Conservation (phyloP, 768 basidiomycete species). For the Tricholoma matsutake region DNA sequence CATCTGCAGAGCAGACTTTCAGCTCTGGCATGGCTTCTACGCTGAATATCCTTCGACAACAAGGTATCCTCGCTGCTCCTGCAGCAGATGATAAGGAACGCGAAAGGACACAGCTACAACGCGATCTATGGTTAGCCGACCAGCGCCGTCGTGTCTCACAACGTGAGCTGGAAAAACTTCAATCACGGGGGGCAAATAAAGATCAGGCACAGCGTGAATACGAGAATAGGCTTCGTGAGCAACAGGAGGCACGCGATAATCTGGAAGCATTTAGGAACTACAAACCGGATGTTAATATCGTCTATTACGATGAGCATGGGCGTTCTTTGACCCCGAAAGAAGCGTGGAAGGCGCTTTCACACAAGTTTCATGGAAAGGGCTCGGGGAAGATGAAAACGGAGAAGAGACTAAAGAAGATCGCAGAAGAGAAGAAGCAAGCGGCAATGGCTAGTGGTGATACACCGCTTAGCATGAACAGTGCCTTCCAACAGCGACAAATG, state of each 20-base stretch:
- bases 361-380: constrained; percentile 98
- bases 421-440: constrained; percentile 92
- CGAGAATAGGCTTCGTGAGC: constrained; percentile 89
- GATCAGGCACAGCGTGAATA: constrained; percentile 95
- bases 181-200: constrained; percentile 75
- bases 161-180: constrained; percentile 76
- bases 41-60: constrained; percentile 82
- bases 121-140: constrained; percentile 88
- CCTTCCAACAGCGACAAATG: constrained; percentile 91
- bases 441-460: constrained; percentile 97
- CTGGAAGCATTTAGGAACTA: constrained; percentile 88
- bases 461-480: constrained; percentile 90
- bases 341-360: constrained; percentile 97
- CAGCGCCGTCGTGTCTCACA: constrained; percentile 72
- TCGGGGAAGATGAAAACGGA: constrained; percentile 97
- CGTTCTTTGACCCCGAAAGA: constrained; percentile 87
- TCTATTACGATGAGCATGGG: constrained; percentile 96
- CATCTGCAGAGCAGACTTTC: constrained; percentile 75
- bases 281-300: constrained; percentile 95
- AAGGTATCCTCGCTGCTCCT: constrained; percentile 78
- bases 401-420: constrained; percentile 93
- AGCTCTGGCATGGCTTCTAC: constrained; percentile 86
- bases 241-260: constrained; percentile 81
- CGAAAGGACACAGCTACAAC: constrained; percentile 78
- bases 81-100: constrained; percentile 65